Evolutionary conservation across 1,284 basidiomycete species (phyloP).

Genomic region (Malassezia caprae): DNA sequence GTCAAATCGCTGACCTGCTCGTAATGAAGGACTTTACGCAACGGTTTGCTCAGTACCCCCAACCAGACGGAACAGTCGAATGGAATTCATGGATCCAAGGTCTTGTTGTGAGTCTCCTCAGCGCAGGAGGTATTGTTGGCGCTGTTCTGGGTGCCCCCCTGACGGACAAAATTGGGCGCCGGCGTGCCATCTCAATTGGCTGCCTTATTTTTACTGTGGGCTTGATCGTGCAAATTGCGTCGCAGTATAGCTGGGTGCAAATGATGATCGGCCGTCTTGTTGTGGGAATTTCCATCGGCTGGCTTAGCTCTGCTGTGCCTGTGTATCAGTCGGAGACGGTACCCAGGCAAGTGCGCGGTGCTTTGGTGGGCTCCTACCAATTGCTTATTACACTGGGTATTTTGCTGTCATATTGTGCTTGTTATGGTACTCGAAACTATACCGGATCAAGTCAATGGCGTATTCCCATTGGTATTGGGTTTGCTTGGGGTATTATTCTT

Average conservation of each 20-base stretch:
- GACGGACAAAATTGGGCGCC: conserved; percentile 61
- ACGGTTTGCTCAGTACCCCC: conserved; percentile 53
- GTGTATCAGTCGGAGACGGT: conserved; percentile 66
- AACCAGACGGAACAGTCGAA: conserved; percentile 9
- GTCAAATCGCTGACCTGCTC: conserved; percentile 66
- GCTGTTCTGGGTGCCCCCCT: conserved; percentile 38
- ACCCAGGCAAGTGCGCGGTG: conserved; percentile 65
- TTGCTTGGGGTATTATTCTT: conserved; percentile 62
- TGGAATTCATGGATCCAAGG: conserved; percentile 48
- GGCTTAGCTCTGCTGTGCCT: conserved; percentile 61
- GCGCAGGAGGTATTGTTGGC: conserved; percentile 48
- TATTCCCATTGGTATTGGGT: conserved; percentile 60
- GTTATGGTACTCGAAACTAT: conserved; percentile 37
- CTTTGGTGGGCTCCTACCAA: conserved; percentile 61
- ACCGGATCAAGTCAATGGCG: conserved; percentile 55
- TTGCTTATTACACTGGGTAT: conserved; percentile 54
- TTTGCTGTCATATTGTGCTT: conserved; percentile 58
- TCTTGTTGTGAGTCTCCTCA: conserved; percentile 62
- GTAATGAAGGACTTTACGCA: conserved; percentile 63
- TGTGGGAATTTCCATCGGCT: conserved; percentile 51
- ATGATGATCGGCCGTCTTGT: conserved; percentile 60
- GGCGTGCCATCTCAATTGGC: conserved; percentile 62
- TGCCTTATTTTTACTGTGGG: conserved; percentile 61
- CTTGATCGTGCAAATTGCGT: conserved; percentile 55
- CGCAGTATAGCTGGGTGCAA: conserved; percentile 45